Conservation (phyloP, 2,329 filamentous ascomycete genomes). For the Aspergillus spinulosporus region DNA sequence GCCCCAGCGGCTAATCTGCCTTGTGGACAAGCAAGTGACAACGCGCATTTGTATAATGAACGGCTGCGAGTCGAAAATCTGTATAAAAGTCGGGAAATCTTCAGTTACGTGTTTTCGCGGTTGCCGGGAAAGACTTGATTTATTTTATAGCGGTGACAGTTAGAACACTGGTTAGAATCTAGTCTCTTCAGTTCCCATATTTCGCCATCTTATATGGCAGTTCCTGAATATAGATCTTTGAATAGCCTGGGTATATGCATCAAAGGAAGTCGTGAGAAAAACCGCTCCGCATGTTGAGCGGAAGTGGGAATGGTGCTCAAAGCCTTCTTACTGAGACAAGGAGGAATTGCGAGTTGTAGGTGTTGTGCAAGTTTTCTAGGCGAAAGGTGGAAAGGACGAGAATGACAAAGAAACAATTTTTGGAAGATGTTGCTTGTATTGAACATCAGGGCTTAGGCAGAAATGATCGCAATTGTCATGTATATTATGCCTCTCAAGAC, state of each 20-base stretch:
- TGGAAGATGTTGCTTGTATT: no score
- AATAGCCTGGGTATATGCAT: no score
- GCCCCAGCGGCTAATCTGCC: conserved; percentile 91
- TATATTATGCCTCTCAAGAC: neutral
- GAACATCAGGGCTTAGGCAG: neutral
- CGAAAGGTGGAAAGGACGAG: no score
- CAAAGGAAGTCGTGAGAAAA: no score
- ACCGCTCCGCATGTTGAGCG: no score
- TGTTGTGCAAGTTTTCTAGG: no score
- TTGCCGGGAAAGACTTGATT: conserved; percentile 45
- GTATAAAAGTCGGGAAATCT: conserved; percentile 88
- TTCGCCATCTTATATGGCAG: no score
- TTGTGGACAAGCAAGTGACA: conserved; percentile 91
- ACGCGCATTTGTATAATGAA: conserved; percentile 93
- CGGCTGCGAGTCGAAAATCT: conserved; percentile 83
- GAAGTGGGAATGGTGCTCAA: no score
- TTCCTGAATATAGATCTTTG: no score
- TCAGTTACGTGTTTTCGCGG: conserved; percentile 77
- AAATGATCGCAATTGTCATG: neutral
- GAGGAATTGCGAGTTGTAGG: no score
- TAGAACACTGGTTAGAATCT: neutral
- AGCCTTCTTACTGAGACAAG: no score
- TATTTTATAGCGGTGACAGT: neutral
- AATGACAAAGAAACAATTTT: no score
- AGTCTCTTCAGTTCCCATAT: neutral